Base-by-base conservation (phyloP, 2,329 filamentous ascomycete genomes). In the Alternaria brassicae region DNA sequence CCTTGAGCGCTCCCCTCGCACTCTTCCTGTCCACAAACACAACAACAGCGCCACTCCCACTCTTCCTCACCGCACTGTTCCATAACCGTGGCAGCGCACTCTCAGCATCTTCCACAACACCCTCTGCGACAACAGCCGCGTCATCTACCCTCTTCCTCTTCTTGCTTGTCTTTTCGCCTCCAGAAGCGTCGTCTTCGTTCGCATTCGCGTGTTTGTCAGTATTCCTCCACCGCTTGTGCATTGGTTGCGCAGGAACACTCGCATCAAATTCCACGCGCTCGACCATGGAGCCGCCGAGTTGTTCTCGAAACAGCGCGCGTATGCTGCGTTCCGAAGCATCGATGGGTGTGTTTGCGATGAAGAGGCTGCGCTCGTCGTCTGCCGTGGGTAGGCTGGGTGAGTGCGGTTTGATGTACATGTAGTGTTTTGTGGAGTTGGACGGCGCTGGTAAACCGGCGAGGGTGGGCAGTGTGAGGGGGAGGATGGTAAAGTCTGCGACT, bases 281-380 rank as follows among this genome's bases (percentile, higher is more conserved):
- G 47, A 98, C 90, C 45, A 90, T 85, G 3, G 91, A 91, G 0
- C 90, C 88, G 8, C 91, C 90, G 0, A 97, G 84, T 15, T 96
- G 85, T 1, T 85, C 82, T 1, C 86, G 81, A 68, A 98, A 96
- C 0, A 98, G 81, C 40, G 88, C 83, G 42, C 92, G 88, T 40
- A 98, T 84, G 70, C 93, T 91, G 1, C 83, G 77, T 56, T 92
- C 89, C 4, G 92, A 96, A 59, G 92, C 89, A 74, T 97, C 93
- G 63, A 90, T 83, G 6, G 95, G 95, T 1, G 96, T 81, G 72
- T 99, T 98, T 64, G 93, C 91, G n/a, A 96, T 76, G 79, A 97
- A 99, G 17, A 99, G 84, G 61, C 91, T 93, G 68, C 93, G 89
- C 77, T 91, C 85, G 54, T 85, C 83, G 7, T 90, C 90, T 13